Evolutionary conservation across 495 filamentous ascomycete species (phyloP), one percentile per base, ranked within the genome.

Genomic region (Eremomyces bilateralis): DNA sequence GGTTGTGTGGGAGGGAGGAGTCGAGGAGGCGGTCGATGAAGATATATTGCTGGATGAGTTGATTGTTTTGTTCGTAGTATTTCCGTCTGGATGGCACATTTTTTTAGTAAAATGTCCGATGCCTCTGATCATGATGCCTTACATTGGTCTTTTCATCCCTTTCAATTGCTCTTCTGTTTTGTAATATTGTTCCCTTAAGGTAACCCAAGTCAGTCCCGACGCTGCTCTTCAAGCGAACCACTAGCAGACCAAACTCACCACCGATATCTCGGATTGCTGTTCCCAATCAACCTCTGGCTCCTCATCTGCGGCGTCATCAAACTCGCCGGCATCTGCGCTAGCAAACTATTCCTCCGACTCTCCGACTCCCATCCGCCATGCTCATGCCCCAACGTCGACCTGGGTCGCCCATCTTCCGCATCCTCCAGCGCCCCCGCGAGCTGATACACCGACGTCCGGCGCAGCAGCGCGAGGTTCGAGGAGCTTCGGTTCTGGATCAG

Each of bases 11-110:
- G 4, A 91, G 58, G 4, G 81, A 83, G 10, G 80, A 90, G 52
- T 90, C 82, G 21, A 94, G 64, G 15, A 94, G 56, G n/a, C 76
- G 66, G 52, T 94, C 83, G 42, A 92, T 90, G 46, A 85, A 92
- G 31, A 80, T 62, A 50, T 92, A 94, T 43, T 81, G 77, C 37
- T 81, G 75, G 33, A 94, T 68, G 6, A 94, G 55, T 35, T 62
- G 64, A 50, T 94, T 94, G 45, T 66, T 82, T 4, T 76, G 67
- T 51, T 83, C 72, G 50, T 94, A 84, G 55, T 88, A 91, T 48
- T 74, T 40, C 15, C 81, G 74, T 42, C 65, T 71, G 41, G n/a
- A n/a, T n/a, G n/a, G n/a, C n/a, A n/a, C n/a, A n/a, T n/a, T n/a
- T n/a, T n/a, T n/a, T n/a, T n/a, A n/a, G n/a, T n/a, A n/a, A n/a